Conservation (phyloP, 2,329 filamentous ascomycete genomes). For the Magnaporthales sp. region DNA sequence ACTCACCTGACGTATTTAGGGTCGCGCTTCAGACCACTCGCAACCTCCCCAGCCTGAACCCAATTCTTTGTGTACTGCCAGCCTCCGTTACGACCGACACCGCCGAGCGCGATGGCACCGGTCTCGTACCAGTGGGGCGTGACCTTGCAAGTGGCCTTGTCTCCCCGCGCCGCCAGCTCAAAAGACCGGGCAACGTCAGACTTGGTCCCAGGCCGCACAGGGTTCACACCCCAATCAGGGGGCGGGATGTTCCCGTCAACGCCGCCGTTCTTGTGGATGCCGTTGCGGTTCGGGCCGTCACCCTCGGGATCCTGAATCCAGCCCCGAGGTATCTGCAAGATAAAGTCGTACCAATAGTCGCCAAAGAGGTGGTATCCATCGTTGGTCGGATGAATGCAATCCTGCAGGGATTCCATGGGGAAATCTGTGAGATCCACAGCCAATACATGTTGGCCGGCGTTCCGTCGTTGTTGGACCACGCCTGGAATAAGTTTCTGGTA, state of each 20-base stretch:
- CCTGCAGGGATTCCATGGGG: background rate
- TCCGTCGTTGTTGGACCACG: background rate
- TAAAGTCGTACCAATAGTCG: background rate
- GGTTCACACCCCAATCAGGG: background rate
- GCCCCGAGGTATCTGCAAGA: background rate
- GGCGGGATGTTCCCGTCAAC: background rate
- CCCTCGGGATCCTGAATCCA: background rate
- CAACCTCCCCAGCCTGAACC: background rate
- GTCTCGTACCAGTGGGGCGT: background rate
- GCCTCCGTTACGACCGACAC: background rate
- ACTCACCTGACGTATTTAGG: background rate
- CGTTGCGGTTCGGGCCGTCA: background rate
- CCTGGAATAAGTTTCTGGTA: background rate
- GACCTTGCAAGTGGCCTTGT: background rate
- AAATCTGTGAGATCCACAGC: background rate
- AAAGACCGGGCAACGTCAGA: background rate
- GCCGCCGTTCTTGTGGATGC: background rate
- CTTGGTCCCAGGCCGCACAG: background rate
- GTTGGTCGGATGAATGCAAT: background rate
- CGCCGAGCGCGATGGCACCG: background rate
- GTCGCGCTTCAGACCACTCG: background rate
- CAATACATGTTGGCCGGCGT: background rate
- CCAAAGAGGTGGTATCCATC: background rate
- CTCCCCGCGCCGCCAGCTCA: background rate
- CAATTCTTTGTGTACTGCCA: background rate